phyloP scores from a whole-genome alignment of 805 yeast genomes.

The Yarrowia keelungensis region DNA sequence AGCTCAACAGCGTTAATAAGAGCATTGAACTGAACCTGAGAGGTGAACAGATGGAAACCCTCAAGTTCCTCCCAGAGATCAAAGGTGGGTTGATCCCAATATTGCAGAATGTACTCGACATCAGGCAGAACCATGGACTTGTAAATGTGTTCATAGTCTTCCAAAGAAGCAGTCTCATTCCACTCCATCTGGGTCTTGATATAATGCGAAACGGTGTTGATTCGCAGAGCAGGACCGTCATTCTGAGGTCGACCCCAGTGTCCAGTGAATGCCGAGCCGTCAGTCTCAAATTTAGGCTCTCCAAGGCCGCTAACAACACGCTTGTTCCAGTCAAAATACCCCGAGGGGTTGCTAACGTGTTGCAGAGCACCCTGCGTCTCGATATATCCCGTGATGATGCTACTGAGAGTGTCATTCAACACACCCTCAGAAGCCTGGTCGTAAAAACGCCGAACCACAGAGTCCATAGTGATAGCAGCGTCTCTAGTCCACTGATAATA shows the following conservation, averaged over 20 bases:
- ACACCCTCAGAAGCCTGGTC: constrained; percentile 50
- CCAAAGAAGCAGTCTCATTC: constrained; percentile 45
- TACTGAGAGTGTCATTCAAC: constrained; percentile 45
- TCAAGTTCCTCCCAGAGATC: constrained; percentile 93
- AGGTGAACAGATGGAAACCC: constrained; percentile 79
- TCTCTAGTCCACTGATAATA: constrained; percentile 92
- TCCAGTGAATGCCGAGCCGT: constrained; percentile 66
- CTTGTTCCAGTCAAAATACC: constrained; percentile 53
- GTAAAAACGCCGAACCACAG: constrained; percentile 63
- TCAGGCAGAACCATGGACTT: constrained; percentile 68
- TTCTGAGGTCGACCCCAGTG: constrained; percentile 96
- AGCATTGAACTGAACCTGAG: constrained; percentile 75
- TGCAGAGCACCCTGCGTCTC: constrained; percentile 66
- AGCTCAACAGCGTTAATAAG: constrained; percentile 60
- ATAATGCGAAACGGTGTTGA: constrained; percentile 66
- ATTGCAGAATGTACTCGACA: constrained; percentile 63
- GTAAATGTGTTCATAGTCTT: constrained; percentile 54
- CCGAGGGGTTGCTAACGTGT: constrained; percentile 71
- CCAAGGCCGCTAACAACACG: constrained; percentile 63
- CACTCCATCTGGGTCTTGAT: constrained; percentile 54
- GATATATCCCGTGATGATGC: constrained; percentile 65
- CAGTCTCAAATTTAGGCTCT: constrained; percentile 83
- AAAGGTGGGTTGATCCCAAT: constrained; percentile 74
- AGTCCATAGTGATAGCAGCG: constrained; percentile 70
- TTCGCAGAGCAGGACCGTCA: constrained; percentile 91